Evolutionary conservation across 345 rosid genomes (phyloP).

Genomic region (Dovyalis caffra): DNA sequence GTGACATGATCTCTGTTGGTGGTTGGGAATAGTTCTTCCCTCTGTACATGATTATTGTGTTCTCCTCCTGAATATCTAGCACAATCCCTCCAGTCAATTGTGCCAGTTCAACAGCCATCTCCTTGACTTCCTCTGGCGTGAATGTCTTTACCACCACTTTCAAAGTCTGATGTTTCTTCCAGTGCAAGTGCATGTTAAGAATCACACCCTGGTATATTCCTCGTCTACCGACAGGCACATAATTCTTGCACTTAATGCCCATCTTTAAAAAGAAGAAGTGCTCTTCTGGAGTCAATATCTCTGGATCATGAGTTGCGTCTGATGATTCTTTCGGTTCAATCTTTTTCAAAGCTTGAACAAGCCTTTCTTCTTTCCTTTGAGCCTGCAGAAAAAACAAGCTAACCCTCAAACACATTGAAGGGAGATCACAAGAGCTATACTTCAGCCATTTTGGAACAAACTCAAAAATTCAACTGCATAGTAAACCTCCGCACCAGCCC

Average conservation of each 20-base stretch:
- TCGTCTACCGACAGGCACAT: constrained; percentile 89
- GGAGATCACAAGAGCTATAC: neutral
- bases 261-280: constrained; percentile 84
- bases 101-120: constrained; percentile 81
- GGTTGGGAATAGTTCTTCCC: constrained; percentile 95
- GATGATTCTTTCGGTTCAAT: constrained; percentile 73
- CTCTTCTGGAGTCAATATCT: constrained; percentile 93
- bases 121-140: constrained; percentile 80
- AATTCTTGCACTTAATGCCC: constrained; percentile 90
- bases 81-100: constrained; percentile 86
- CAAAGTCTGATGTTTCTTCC: constrained; percentile 96
- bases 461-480: neutral
- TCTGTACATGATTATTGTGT: constrained; percentile 86
- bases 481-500: neutral
- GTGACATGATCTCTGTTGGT: constrained; percentile 95
- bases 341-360: constrained; percentile 66
- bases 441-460: too few relatives aligned
- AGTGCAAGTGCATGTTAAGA: constrained; percentile 96
- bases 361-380: constrained; percentile 71
- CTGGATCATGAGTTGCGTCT: constrained; percentile 80
- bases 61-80: constrained; percentile 74
- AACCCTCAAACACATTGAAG: neutral
- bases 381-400: constrained; percentile 47
- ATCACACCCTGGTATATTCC: constrained; percentile 97
- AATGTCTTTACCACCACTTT: constrained; percentile 86